phyloP scores from a whole-genome alignment of 2,329 filamentous ascomycete genomes.

The Pseudocercospora musae region DNA sequence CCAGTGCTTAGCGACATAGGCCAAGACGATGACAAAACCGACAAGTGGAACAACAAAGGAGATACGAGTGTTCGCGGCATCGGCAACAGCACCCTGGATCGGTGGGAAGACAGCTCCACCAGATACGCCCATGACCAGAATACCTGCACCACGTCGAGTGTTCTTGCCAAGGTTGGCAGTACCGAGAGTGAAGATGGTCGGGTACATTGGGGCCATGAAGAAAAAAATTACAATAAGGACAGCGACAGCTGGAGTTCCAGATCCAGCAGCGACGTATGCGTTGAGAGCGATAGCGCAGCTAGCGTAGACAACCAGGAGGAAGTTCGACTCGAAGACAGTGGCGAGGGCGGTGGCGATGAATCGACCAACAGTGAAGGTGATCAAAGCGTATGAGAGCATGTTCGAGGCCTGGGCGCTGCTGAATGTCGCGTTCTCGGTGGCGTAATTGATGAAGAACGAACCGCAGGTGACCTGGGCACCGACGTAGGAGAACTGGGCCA shows the following conservation, averaged over 20 bases:
- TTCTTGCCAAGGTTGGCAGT: constrained; percentile 40
- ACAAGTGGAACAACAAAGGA: constrained; percentile 46
- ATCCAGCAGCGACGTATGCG: constrained; percentile 34
- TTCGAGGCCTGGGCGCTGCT: constrained; percentile 33
- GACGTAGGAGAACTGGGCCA: constrained; percentile 26
- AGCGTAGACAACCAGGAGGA: constrained; percentile 37
- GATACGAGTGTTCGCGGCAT: constrained; percentile 40
- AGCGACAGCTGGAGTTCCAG: constrained; percentile 33
- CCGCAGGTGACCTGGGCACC: constrained; percentile 18
- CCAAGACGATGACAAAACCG: constrained; percentile 42
- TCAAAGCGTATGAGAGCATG: constrained; percentile 39
- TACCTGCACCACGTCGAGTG: constrained; percentile 41
- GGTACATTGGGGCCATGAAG: constrained; percentile 40
- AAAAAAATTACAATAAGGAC: constrained; percentile 39
- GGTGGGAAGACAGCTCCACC: constrained; percentile 37
- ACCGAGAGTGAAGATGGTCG: constrained; percentile 40
- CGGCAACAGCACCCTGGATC: constrained; percentile 40
- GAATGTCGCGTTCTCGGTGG: constrained; percentile 35
- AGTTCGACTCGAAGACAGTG: constrained; percentile 37
- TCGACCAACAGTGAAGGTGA: constrained; percentile 40
- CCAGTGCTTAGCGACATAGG: constrained; percentile 37
- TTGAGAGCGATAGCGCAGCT: constrained; percentile 35
- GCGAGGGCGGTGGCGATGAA: constrained; percentile 40
- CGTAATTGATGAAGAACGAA: constrained; percentile 42
- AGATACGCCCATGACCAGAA: constrained; percentile 41